A percentile compares a stretch with the other conserved stretches of the same genome.
phyloP scores from a whole-genome alignment of 2,329 filamentous ascomycete species.

The Beauveria asiatica region DNA sequence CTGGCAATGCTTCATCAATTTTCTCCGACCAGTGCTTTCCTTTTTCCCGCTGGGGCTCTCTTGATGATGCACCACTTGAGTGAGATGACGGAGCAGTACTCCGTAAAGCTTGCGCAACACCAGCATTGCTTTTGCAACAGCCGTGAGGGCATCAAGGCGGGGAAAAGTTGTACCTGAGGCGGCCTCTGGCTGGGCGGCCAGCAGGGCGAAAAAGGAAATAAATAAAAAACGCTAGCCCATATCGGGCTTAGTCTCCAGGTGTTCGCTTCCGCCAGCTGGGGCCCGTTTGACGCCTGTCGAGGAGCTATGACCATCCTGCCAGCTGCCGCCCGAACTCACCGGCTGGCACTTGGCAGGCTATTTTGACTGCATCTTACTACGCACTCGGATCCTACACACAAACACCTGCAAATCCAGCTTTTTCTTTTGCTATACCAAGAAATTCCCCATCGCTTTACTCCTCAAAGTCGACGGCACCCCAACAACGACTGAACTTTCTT shows the following conservation, averaged over 20 bases:
- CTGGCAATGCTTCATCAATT: background rate
- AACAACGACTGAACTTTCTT: constrained; percentile 6
- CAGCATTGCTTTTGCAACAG: constrained; percentile 7
- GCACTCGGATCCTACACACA: background rate
- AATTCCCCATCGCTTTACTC: background rate
- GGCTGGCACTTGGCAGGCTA: background rate
- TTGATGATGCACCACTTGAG: background rate
- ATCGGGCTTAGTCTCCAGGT: background rate
- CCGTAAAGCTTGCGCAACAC: background rate
- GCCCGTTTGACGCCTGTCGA: background rate
- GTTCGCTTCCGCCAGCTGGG: constrained; percentile 4
- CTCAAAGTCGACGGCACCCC: background rate
- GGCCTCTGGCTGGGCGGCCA: background rate
- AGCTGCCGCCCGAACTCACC: constrained; percentile 1
- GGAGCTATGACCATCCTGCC: constrained; percentile 10
- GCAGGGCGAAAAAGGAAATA: constrained; percentile 11
- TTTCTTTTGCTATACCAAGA: constrained; percentile 4
- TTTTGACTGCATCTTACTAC: background rate
- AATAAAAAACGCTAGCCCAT: background rate
- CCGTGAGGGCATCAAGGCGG: background rate
- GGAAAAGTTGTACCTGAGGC: background rate
- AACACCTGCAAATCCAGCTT: background rate
- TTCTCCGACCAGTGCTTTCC: background rate
- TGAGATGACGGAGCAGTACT: background rate
- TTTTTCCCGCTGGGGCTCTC: constrained; percentile 6